A percentile compares a stretch with the other conserved stretches of the same genome.
Evolutionary conservation across 2,329 filamentous ascomycete genomes (phyloP).

Genomic region (Dendryphion nanum): DNA sequence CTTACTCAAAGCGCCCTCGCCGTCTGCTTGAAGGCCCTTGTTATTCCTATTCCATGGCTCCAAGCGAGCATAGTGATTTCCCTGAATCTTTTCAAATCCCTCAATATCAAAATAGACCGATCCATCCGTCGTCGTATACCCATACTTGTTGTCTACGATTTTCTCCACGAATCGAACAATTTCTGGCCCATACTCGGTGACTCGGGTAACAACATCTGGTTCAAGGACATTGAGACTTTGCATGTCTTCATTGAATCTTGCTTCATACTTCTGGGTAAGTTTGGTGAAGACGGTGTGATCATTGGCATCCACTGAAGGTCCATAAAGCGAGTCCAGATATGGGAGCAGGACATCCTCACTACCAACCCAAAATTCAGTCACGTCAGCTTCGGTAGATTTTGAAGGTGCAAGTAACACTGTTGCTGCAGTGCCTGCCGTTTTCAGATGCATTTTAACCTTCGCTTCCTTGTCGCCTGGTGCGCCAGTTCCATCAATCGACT

Average conservation of each 20-base stretch:
- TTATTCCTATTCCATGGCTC: slow-evolving; percentile 84
- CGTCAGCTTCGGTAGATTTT: slow-evolving; percentile 27
- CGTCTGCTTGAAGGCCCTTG: slow-evolving; percentile 79
- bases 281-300: slow-evolving; percentile 80
- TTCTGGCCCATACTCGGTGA: slow-evolving; percentile 88
- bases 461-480: slow-evolving; percentile 73
- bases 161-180: slow-evolving; percentile 83
- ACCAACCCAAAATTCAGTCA: slow-evolving; percentile 55
- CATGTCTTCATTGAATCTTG: slow-evolving; percentile 88
- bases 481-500: slow-evolving; percentile 53
- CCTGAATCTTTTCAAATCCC: slow-evolving; percentile 73
- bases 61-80: slow-evolving; percentile 81
- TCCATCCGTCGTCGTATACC: slow-evolving; percentile 71
- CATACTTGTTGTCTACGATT: slow-evolving; percentile 82
- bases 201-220: slow-evolving; percentile 78
- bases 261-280: slow-evolving; percentile 81
- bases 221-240: slow-evolving; percentile 77
- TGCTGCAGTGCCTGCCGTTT: slow-evolving; percentile 56
- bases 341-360: slow-evolving; percentile 72
- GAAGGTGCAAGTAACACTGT: slow-evolving; percentile 44
- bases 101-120: slow-evolving; percentile 94
- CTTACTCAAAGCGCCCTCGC: slow-evolving; percentile 75
- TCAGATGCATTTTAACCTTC: slow-evolving; percentile 87
- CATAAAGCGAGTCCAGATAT: slow-evolving; percentile 69
- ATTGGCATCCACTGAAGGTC: slow-evolving; percentile 56